Base-by-base conservation (phyloP, 805 yeast species). In the Cephaloascus fragrans region DNA sequence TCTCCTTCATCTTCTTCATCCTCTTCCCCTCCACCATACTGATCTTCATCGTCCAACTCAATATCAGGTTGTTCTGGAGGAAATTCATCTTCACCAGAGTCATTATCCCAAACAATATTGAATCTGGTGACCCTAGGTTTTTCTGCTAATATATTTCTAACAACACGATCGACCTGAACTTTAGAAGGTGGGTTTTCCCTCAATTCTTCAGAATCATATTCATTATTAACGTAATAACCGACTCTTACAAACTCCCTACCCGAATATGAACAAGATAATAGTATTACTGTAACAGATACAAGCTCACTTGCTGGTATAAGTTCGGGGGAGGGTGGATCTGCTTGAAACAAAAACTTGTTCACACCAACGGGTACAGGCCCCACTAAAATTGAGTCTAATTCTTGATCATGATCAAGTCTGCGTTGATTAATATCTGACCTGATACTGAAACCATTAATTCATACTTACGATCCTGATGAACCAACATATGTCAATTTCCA, bases 321-420 rank as follows among this genome's bases (percentile, higher is more conserved):
- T 49, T 90, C 97, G 0, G 97, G 94, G 1, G 90, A 79, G 1
- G 99, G 99, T 0, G 99, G 95, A 52, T 94, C 97, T 0, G 97
- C 97, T 16, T 85, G 77, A 57, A 93, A 83, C 9, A 89, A 72
- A 52, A 93, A 93, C 59, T 90, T 88, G 56, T 93, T 93, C 32
- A 90, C 79, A 1, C 99, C 99, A 2, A 93, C 95, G 0, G 98
- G 99, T 2, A 93, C 95, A 0, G 99, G 99, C 0, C 99, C 99
- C 3, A 93, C 99, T n/a, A 93, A 64, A 31, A 93, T 79, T 1
- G 97, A 88, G 55, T 93, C 99, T 40, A 93, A 67, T 56, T 89
- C 97, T 61, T 93, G 99, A 58, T 93, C 99, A 51, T 93, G 97
- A 46, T 93, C 97, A 38, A 87, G 59, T 17, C 28, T 34, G 23